Percentiles rank a stretch among this genome's conserved stretches.
phyloP scores from a whole-genome alignment of 345 rosid genomes.

The Balakata baccata region DNA sequence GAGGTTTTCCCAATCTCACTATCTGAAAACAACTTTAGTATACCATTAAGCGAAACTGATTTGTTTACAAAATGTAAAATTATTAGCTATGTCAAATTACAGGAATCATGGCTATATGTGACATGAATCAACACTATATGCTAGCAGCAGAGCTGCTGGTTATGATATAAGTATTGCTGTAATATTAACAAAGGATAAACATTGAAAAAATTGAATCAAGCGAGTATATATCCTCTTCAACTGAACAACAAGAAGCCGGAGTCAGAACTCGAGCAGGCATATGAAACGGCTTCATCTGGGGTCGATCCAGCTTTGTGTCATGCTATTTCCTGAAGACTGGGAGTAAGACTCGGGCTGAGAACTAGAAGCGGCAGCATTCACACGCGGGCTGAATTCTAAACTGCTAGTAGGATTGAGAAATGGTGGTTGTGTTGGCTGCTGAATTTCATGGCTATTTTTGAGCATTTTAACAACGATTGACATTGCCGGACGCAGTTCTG shows the following conservation, averaged over 20 bases:
- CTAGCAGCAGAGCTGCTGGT: neutral
- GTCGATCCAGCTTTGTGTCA: slow-evolving; percentile 40
- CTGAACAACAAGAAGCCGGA: neutral
- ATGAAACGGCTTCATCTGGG: slow-evolving; percentile 47
- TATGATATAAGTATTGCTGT: neutral
- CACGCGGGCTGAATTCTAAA: slow-evolving; percentile 25
- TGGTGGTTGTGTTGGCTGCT: slow-evolving; percentile 73
- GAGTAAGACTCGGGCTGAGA: slow-evolving; percentile 38
- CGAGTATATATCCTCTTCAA: neutral
- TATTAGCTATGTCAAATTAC: neutral
- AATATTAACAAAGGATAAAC: no score
- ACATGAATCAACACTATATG: neutral
- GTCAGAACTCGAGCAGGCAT: neutral
- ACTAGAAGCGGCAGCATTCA: slow-evolving; percentile 11
- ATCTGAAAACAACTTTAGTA: no score
- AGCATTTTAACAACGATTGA: slow-evolving; percentile 69
- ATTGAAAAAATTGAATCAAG: neutral
- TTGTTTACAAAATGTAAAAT: neutral
- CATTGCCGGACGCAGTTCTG: slow-evolving; percentile 80
- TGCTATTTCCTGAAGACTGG: slow-evolving; percentile 45
- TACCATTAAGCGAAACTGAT: neutral
- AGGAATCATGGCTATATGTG: neutral
- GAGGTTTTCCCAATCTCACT: no score
- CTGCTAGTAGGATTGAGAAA: slow-evolving; percentile 42
- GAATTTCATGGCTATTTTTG: slow-evolving; percentile 42